Evolutionary conservation across 306 rosid species (phyloP), one percentile per base, ranked within the genome.

Genomic region (Cicer chorassanicum): DNA sequence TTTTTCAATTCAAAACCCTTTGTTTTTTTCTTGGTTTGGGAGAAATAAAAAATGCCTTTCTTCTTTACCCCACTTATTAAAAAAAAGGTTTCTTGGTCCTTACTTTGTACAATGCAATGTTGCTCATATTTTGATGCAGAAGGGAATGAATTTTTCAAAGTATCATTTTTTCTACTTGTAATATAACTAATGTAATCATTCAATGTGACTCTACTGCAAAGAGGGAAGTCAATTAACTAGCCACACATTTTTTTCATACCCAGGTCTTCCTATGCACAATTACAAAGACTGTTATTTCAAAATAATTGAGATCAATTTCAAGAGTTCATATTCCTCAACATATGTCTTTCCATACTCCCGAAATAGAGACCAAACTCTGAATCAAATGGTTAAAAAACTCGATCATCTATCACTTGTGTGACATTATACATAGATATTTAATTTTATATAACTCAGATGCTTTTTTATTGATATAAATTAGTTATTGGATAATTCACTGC

Each of bases 111-210:
- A 78, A 78, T 65, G 82, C 76, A 82, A 78, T 76, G 77, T 66
- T 78, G 85, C 87, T 88, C 90, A 64, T 85, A 82, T 86, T 88
- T 84, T 74, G 78, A 81, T 84, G 85, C 84, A 82, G 72, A 6
- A 62, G 57, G 54, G 81, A 69, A 76, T 79, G 42, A 14, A 14
- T 14, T 64, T 65, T 70, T 68, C 70, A 56, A 55, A 38, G 49
- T 29, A 40, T 46, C 44, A 11, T 5, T 51, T 63, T 60, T 63
- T 54, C 53, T 40, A 18, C 51, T 71, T 65, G 39, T 56, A 36
- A 50, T 70, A 18, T 56, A 54, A 61, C 16, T 39, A 21, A 62
- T 78, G 19, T 44, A 21, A 49, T 12, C n/a, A 49, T 8, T 40
- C 11, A 50, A 36, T 44, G 10, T 21, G 38, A 72, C 41, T 57